phyloP scores from a whole-genome alignment of 2,329 filamentous ascomycete genomes.

The Plectosphaerella cucumerina region DNA sequence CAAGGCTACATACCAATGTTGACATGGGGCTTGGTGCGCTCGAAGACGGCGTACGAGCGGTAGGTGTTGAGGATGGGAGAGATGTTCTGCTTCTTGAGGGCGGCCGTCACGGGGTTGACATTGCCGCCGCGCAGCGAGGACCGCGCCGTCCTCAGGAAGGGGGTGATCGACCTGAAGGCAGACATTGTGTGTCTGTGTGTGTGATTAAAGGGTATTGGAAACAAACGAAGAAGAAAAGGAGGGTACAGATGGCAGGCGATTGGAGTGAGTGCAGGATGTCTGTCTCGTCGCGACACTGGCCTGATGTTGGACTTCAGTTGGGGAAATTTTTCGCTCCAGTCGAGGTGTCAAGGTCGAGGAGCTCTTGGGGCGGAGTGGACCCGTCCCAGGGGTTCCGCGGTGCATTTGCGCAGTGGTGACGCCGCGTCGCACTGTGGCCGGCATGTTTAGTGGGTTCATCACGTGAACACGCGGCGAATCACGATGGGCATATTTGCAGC shows the following conservation, averaged over 20 bases:
- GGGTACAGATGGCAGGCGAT: conserved; percentile 8
- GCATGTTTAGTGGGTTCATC: background rate
- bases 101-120: conserved; percentile 73
- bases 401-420: no score
- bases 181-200: conserved; percentile 59
- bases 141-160: conserved; percentile 79
- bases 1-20: conserved; percentile 73
- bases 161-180: conserved; percentile 69
- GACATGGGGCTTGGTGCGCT: conserved; percentile 94
- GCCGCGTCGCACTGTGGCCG: no score
- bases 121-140: conserved; percentile 65
- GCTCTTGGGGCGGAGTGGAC: background rate
- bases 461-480: background rate
- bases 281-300: background rate
- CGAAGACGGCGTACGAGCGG: conserved; percentile 66
- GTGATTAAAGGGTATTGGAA: conserved; percentile 20
- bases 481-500: background rate
- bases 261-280: background rate
- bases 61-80: conserved; percentile 62
- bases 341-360: background rate
- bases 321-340: conserved; percentile 3
- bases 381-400: background rate
- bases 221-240: conserved; percentile 16
- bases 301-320: conserved; percentile 1
- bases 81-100: conserved; percentile 58